A percentile compares a stretch with the other conserved stretches of the same genome.
Evolutionary conservation across 345 rosid species (phyloP).

Genomic region (Syzygium grande): DNA sequence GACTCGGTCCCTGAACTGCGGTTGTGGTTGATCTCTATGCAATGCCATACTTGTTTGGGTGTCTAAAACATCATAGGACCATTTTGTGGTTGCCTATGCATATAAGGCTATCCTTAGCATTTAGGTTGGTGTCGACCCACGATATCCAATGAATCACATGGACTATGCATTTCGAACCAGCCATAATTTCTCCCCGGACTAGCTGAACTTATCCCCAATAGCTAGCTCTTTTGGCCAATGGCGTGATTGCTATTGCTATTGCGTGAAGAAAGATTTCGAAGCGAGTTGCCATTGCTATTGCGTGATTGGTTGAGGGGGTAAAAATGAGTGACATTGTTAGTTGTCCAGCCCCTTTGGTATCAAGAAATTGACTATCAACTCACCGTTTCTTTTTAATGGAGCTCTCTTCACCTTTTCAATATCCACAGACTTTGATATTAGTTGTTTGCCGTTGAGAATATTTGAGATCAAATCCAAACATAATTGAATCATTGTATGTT

Average conservation of each 20-base stretch:
- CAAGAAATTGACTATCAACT: too few relatives aligned
- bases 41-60: background rate
- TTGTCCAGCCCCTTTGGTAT: too few relatives aligned
- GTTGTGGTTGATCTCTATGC: background rate
- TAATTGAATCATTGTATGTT: too few relatives aligned
- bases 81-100: background rate
- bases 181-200: background rate
- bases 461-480: too few relatives aligned
- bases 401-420: too few relatives aligned
- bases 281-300: background rate
- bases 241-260: too few relatives aligned
- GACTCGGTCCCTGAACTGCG: background rate
- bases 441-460: too few relatives aligned
- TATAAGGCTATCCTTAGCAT: background rate
- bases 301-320: background rate
- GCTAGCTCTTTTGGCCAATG: background rate
- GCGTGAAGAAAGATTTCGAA: background rate
- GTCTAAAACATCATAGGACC: background rate
- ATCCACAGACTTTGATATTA: too few relatives aligned
- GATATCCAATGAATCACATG: background rate
- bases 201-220: background rate
- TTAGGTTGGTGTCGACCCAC: background rate
- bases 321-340: too few relatives aligned
- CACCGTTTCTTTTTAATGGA: too few relatives aligned
- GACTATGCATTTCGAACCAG: background rate